Base-by-base conservation (phyloP, 2,329 filamentous ascomycete species). In the Alternaria arbusti region DNA sequence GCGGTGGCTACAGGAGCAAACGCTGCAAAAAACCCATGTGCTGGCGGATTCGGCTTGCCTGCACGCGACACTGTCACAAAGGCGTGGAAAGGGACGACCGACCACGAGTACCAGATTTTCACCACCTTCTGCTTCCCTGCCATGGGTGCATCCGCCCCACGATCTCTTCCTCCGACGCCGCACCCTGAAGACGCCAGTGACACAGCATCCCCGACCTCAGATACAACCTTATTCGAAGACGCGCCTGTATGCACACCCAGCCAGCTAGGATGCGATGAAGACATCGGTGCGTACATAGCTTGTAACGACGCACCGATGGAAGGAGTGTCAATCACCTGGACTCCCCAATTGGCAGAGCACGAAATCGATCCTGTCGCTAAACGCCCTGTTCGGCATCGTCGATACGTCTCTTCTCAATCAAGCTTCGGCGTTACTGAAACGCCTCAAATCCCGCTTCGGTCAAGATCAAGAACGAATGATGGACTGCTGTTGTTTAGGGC, bases 401-500 rank as follows among this genome's bases (percentile, higher is more conserved):
- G 52, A 12, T 23, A 57, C 15, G 23, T 43, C 17, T 60, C 52
- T 8, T 57, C 30, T 6, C 25, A 52, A 8, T 54, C 54, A 22
- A 28, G 25, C 23, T 40, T 54, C 25, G 54, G 20, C 5, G 7
- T 36, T 17, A 25, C 50, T 20, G 17, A 36, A 15, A 30, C 54
- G 22, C 56, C 25, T 30, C 36, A 25, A 23, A 43, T 46, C n/a
- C 52, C 62, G 6, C 26, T 65, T 11, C 55, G 56, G n/a, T 57
- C 47, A 8, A 59, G 62, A 47, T 36, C 43, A 22, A 64, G 45
- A 22, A 60, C 55, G 6, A 59, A 66, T 6, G 62, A 67, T 30
- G 67, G 66, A 0, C 36, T 69, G 36, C 46, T 67, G 4, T 46
- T 64, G 26, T 54, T 70, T n/a, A 65, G 22, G n/a, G 62, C 65